Evolutionary conservation across 78 protist genomes (phyloP), one percentile per base, ranked within the genome.

Genomic region (Protostelium mycophagum): DNA sequence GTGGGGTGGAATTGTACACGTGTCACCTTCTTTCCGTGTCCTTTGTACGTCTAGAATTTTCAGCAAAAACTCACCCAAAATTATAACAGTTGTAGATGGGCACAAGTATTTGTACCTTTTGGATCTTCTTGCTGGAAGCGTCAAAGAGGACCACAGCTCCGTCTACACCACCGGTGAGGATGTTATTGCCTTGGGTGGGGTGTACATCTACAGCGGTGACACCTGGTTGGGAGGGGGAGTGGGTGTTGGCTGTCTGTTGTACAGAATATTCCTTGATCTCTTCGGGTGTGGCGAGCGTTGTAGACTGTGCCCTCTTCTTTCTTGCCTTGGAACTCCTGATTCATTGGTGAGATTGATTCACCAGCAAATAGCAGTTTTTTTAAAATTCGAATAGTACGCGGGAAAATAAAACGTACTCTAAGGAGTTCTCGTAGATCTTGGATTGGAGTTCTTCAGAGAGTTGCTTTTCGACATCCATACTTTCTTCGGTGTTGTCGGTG

Each of bases 1-100:
- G 94, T 85, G 51, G 96, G 96, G 89, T 92, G 94, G 91, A 96
- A 92, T 37, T 35, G n/a, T 29, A 92, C 98, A 10, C 83, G 35
- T 0, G 85, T 91, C 28, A 93, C 63, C 1, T 38, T 1, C 34
- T 84, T 36, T n/a, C 0, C 0, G 94, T 92, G 95, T 28, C 93
- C 94, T n/a, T 88, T 16, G 88, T 91, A 86, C 16, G 86, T 85
- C 63, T 86, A 37, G 38, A 0, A 10, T 34, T 36, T 1, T 85
- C 36, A 1, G 51, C 63, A n/a, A n/a, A n/a, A n/a, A n/a, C n/a
- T n/a, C n/a, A n/a, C n/a, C n/a, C n/a, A n/a, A n/a, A n/a, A n/a
- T n/a, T n/a, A n/a, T n/a, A n/a, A n/a, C n/a, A 34, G 38, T 51
- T 0, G 29, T 5, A 5, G 73, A 51, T 51, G 73, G 5, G 31